Percentiles rank a stretch among this genome's conserved stretches.
Conservation (phyloP, 2,329 filamentous ascomycete species). For the Escovopsis weberi region DNA sequence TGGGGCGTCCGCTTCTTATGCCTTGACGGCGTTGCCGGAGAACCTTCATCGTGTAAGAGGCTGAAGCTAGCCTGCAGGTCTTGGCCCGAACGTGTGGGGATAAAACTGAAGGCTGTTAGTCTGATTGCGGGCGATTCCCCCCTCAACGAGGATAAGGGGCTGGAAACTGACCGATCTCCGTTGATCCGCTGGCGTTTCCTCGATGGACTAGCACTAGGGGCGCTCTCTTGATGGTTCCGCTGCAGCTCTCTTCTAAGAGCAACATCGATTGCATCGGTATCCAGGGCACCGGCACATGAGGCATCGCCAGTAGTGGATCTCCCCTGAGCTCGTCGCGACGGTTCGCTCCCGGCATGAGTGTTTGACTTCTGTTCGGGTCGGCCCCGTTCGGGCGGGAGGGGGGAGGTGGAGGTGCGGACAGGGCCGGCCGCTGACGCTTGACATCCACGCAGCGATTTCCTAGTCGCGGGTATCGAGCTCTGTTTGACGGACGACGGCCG, state of each 20-base stretch:
- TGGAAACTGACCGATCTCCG: conserved; percentile 38
- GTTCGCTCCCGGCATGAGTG: conserved; percentile 16
- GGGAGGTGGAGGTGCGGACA: conserved; percentile 28
- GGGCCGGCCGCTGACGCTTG: conserved; percentile 19
- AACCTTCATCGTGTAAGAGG: conserved; percentile 80
- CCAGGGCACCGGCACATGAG: conserved; percentile 24
- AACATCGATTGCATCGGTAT: conserved; percentile 34
- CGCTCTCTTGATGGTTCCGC: conserved; percentile 35
- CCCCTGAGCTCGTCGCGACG: conserved; percentile 20
- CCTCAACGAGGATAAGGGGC: not conserved
- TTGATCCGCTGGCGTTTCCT: conserved; percentile 46
- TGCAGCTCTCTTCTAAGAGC: conserved; percentile 38
- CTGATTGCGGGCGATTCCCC: not conserved
- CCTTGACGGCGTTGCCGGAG: conserved; percentile 78
- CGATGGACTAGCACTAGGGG: conserved; percentile 38
- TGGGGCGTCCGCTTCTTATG: conserved; percentile 74
- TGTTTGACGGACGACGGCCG: conserved; percentile 13
- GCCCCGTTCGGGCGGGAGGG: conserved; percentile 28
- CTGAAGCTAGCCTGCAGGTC: conserved; percentile 90
- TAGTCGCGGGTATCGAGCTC: conserved; percentile 18
- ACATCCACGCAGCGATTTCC: conserved; percentile 17
- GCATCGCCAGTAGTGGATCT: conserved; percentile 21
- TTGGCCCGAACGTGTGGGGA: conserved; percentile 83
- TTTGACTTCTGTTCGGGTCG: conserved; percentile 28
- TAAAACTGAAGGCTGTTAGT: conserved; percentile 51